phyloP scores from a whole-genome alignment of 257 asterid species.

The Solanum chilense region DNA sequence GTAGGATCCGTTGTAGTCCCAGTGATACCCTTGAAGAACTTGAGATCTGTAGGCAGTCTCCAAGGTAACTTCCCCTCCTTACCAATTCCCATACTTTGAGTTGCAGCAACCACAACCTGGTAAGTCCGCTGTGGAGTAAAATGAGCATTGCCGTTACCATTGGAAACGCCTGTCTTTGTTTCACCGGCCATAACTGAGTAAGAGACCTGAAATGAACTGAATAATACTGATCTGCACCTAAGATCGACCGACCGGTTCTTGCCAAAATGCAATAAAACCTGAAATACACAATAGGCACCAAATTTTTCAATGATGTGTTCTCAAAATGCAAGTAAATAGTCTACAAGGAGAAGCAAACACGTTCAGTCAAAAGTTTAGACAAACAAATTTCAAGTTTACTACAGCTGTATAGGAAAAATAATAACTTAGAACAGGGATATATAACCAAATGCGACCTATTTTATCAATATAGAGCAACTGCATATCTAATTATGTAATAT shows the following conservation, averaged over 20 bases:
- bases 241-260: constrained; percentile 7
- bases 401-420: background rate
- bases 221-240: background rate
- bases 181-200: constrained; percentile 43
- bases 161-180: constrained; percentile 19
- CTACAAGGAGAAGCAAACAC: background rate
- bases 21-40: constrained; percentile 77
- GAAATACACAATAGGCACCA: constrained; percentile 7
- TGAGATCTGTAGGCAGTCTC: constrained; percentile 84
- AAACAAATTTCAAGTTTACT: background rate
- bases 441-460: background rate
- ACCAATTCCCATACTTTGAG: constrained; percentile 84
- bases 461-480: background rate
- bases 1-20: constrained; percentile 41
- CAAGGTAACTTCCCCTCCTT: constrained; percentile 86
- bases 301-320: constrained; percentile 10
- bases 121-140: constrained; percentile 39
- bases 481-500: background rate
- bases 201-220: constrained; percentile 1
- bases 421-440: background rate
- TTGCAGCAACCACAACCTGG: constrained; percentile 95
- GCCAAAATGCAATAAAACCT: constrained; percentile 6
- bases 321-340: constrained; percentile 2
- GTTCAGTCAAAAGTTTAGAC: background rate
- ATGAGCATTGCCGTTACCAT: constrained; percentile 16